Evolutionary conservation across 768 basidiomycete genomes (phyloP), one percentile per base, ranked within the genome.

Genomic region (Tylopilus vinaceipallidus): DNA sequence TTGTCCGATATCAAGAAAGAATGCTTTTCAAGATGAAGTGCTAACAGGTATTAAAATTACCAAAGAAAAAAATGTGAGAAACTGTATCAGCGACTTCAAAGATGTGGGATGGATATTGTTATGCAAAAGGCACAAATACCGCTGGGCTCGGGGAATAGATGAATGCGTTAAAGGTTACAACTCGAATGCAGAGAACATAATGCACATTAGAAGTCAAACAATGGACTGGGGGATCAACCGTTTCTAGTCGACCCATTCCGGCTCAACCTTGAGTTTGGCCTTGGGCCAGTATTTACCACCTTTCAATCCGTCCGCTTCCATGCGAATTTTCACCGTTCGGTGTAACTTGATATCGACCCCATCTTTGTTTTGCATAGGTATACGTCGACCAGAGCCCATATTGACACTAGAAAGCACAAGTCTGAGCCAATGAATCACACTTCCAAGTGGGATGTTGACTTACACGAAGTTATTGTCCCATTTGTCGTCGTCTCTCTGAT

Each of bases 281-380:
- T 59, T 68, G 6, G 79, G 79, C 44, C 49, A 58, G 51, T 80
- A 80, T 44, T 63, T 65, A 1, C 64, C 63, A 1, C 17, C 60
- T 6, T 17, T n/a, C 34, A 68, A 45, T 1, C 68, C 66, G 23
- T 69, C 59, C 1, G 82, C 77, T 23, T 81, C 78, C 73, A 82
- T 73, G 48, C 83, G 72, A 52, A 75, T 55, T 54, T 68, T 67
- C 47, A 81, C 80, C 22, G 73, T 64, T 10, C 79, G 62, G 47
- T 82, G 80, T 1, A 81, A 37, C 52, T 77, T 79, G 39, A 75
- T 49, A 47, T 75, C 73, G 41, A 73, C 53, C 0, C 68, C 71
- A 12, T 70, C 60, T 0, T 53, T 47, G 0, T 54, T 35, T 48
- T 76, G 77, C 46, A 63, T 71, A 4, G 74, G 76, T 37, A 80